phyloP scores from a whole-genome alignment of 2,329 filamentous ascomycete species.

The Trichoderma harzianum region DNA sequence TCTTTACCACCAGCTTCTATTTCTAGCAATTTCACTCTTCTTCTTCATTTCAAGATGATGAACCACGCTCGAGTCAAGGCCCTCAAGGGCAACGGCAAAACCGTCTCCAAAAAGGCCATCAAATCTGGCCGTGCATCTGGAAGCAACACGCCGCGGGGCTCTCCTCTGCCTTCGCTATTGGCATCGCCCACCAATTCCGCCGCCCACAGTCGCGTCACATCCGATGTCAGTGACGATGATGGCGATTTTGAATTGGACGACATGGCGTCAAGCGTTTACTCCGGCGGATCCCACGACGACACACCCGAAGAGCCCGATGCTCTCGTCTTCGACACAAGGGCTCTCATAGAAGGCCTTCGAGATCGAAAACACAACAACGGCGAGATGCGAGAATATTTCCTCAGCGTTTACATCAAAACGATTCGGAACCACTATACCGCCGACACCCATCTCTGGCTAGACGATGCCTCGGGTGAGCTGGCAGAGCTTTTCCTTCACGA shows the following conservation, averaged over 20 bases:
- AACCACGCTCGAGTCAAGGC: slow-evolving; percentile 65
- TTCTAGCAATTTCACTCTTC: neutral
- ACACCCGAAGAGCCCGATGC: slow-evolving; percentile 65
- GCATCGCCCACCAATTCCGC: slow-evolving; percentile 59
- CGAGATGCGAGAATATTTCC: slow-evolving; percentile 58
- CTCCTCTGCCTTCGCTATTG: slow-evolving; percentile 55
- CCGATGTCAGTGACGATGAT: slow-evolving; percentile 56
- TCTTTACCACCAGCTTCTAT: neutral
- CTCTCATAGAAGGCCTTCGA: slow-evolving; percentile 67
- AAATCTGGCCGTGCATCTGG: slow-evolving; percentile 58
- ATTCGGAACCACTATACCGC: slow-evolving; percentile 47
- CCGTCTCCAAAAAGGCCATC: slow-evolving; percentile 64
- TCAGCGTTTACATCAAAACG: slow-evolving; percentile 41
- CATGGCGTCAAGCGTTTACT: slow-evolving; percentile 43
- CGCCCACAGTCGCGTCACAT: slow-evolving; percentile 58
- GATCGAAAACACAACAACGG: slow-evolving; percentile 74
- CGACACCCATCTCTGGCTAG: slow-evolving; percentile 45
- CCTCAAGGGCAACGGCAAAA: slow-evolving; percentile 68
- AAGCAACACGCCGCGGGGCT: slow-evolving; percentile 57
- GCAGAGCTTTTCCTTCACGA: slow-evolving; percentile 66
- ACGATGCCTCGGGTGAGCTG: slow-evolving; percentile 53
- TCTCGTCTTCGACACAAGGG: slow-evolving; percentile 53
- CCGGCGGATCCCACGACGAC: slow-evolving; percentile 43
- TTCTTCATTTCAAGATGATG: slow-evolving; percentile 44
- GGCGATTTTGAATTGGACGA: slow-evolving; percentile 38